Evolutionary conservation across 805 yeast genomes (phyloP), one percentile per base, ranked within the genome.

Genomic region (Barnettozyma wickerhamii): DNA sequence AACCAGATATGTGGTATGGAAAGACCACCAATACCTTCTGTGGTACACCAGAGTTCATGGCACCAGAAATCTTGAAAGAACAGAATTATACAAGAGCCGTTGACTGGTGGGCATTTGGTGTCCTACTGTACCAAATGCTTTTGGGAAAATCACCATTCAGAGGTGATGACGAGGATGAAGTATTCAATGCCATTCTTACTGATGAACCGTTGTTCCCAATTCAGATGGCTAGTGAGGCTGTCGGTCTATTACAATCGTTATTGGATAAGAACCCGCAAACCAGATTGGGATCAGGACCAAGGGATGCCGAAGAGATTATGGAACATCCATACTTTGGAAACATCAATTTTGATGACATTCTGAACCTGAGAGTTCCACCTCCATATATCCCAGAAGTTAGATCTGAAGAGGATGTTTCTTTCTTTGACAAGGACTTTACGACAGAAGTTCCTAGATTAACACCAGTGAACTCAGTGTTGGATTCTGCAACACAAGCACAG

Each of bases 51-150:
- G 99, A 93, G 63, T 86, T 93, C 52, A 93, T 93, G 96, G 99
- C 99, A 1, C 99, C 99, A 0, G 99, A 93, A 64, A 91, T 93
- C 51, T 71, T 93, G 57, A 81, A 87, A 49, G 98, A 93, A 40
- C 95, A 90, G 62, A 84, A 81, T 45, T 93, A 93, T 57, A 93
- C 89, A 39, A 79, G 95, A 57, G 84, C 93, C 30, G 99, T 93
- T 40, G 99, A 93, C 65, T 93, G 99, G 99, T 93, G 99, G 99
- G 98, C 99, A 1, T 88, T 90, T 71, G 99, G 99, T 43, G 98
- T 93, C 21, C 72, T 93, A 49, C 70, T 93, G 50, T 93, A 91
- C 64, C 99, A 93, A 65, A 93, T 93, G 99, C 71, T 93, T 42
- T 72, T 93, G 43, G 93, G 96, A 38, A 95, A 91, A 64, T 86